Base-by-base conservation (phyloP, 2,329 filamentous ascomycete genomes). In the Fusarium multiceps region DNA sequence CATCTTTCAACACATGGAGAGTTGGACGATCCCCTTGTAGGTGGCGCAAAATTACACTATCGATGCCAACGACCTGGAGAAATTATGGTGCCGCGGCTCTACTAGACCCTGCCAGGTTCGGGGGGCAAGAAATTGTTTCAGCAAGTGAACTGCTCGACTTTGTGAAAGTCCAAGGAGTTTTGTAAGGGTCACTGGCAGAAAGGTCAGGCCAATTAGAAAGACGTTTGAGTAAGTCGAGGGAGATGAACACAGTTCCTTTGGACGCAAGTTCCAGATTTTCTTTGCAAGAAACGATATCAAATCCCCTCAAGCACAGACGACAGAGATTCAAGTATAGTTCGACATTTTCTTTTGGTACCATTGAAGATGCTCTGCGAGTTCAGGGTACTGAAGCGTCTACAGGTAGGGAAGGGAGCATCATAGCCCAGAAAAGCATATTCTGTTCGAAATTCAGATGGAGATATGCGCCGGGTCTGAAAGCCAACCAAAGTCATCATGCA, bases 121-220 rank as follows among this genome's bases (percentile, higher is more conserved):
- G 18, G 18, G 16, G 18, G 5, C 34, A n/a, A 0, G 18, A n/a
- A 3, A 11, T 11, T 37, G 2, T 4, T 11, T 0, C 2, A n/a
- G 3, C 16, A 37, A n/a, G 34, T 7, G 9, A 11, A 11, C 18
- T 4, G n/a, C 34, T 37, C 9, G 34, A 37, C 18, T n/a, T 37
- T 7, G 9, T 11, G 34, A 11, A 1, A 7, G 6, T 1, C 18
- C 9, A 11, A 7, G 34, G 10, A 6, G 7, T 4, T 1, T 11
- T 6, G 0, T 2, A 7, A n/a, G 18, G 9, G 10, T 4, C 34
- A 37, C 3, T n/a, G 34, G 18, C 2, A n/a, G 9, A 11, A 5
- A 18, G 32, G 5, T 11, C 9, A 37, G 16, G 9, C 16, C 6
- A 11, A 14, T 3, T 6, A 18, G 32, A 14, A 32, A 14, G 13